Conservation (phyloP, 2,329 filamentous ascomycete genomes). For the Nectriaceae sp. region DNA sequence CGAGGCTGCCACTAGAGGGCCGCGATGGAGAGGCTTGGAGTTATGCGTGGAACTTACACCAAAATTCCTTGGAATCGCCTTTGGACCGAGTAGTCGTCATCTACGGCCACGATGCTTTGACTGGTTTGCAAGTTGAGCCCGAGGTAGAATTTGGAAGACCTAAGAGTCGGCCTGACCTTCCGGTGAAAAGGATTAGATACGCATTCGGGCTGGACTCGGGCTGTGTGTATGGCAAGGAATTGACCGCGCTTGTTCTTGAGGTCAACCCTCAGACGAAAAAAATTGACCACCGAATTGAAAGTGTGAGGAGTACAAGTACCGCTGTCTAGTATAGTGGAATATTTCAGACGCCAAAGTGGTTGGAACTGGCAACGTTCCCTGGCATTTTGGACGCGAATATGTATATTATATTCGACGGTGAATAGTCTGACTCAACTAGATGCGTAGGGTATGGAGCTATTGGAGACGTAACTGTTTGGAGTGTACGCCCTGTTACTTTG, state of each 20-base stretch:
- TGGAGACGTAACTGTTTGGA: no score
- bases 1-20: conserved; percentile 41
- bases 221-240: conserved; percentile 72
- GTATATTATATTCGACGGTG: no score
- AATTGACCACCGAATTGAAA: no score
- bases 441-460: no score
- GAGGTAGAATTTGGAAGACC: background rate
- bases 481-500: no score
- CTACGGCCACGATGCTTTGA: conserved; percentile 83
- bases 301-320: no score
- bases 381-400: no score
- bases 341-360: no score
- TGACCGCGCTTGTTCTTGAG: conserved; percentile 78
- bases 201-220: conserved; percentile 84
- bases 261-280: no score
- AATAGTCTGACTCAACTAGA: no score
- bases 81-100: conserved; percentile 65
- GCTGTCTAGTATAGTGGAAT: no score
- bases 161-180: background rate
- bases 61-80: conserved; percentile 35
- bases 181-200: conserved; percentile 48
- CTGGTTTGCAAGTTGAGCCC: conserved; percentile 59
- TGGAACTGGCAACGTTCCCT: no score
- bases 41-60: conserved; percentile 58
- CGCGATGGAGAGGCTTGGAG: conserved; percentile 67